A percentile compares a stretch with the other conserved stretches of the same genome.
Evolutionary conservation across 2,329 filamentous ascomycete species (phyloP).

Genomic region (Pseudogymnoascus sp.): DNA sequence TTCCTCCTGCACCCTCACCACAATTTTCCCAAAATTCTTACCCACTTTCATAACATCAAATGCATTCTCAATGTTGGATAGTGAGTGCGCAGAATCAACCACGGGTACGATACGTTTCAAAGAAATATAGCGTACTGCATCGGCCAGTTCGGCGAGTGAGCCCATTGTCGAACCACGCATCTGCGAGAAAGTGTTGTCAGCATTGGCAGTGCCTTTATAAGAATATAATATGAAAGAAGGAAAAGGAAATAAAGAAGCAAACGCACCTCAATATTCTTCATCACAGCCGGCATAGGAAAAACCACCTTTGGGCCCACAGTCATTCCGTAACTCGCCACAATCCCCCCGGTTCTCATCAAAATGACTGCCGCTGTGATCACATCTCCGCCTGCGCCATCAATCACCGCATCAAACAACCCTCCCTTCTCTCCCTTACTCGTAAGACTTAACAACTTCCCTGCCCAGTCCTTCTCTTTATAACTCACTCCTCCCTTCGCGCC

Average conservation of each 20-base stretch:
- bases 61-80: background rate
- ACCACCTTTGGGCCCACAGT: slow-evolving; percentile 73
- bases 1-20: background rate
- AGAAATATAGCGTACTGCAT: slow-evolving; percentile 71
- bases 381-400: slow-evolving; percentile 82
- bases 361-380: slow-evolving; percentile 55
- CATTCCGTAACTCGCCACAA: slow-evolving; percentile 81
- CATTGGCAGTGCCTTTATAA: background rate
- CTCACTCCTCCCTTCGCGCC: slow-evolving; percentile 69
- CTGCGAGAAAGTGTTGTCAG: background rate
- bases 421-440: slow-evolving; percentile 31
- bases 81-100: background rate
- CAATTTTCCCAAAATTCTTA: background rate
- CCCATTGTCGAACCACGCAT: slow-evolving; percentile 73
- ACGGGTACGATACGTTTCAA: background rate
- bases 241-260: background rate
- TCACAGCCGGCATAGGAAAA: slow-evolving; percentile 69
- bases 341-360: slow-evolving; percentile 67
- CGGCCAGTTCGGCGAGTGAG: slow-evolving; percentile 70
- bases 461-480: slow-evolving; percentile 71
- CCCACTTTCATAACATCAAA: background rate
- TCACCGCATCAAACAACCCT: slow-evolving; percentile 64
- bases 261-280: slow-evolving; percentile 72
- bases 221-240: background rate
- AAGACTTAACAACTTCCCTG: slow-evolving; percentile 54